A percentile compares a stretch with the other conserved stretches of the same genome.
phyloP scores from a whole-genome alignment of 2,329 filamentous ascomycete genomes.

The Trichoderma arundinaceum region DNA sequence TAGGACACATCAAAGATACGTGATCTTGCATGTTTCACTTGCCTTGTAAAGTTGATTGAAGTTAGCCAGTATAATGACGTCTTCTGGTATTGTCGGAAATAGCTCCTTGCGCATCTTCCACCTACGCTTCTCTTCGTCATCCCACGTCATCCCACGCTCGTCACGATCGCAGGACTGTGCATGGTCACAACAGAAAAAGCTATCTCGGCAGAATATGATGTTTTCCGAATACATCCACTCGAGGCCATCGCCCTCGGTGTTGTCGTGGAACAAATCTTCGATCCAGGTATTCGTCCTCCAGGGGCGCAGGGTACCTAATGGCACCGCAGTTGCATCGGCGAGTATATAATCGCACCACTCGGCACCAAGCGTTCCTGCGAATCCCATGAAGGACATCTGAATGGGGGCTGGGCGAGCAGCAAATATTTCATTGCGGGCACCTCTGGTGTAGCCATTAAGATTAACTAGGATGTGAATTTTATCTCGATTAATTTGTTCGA shows the following conservation, averaged over 20 bases:
- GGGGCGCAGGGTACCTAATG: conserved; percentile 78
- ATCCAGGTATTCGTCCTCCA: conserved; percentile 76
- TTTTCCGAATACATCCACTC: conserved; percentile 97
- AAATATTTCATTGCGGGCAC: conserved; percentile 96
- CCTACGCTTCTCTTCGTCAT: conserved; percentile 77
- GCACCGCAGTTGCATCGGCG: conserved; percentile 86
- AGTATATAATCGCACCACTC: conserved; percentile 99
- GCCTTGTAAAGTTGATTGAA: conserved; percentile 99
- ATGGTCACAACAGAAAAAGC: conserved; percentile 98
- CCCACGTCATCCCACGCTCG: conserved; percentile 75
- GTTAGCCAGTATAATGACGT: conserved; percentile 90
- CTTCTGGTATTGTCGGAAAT: conserved; percentile 81
- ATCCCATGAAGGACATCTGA: conserved; percentile 99
- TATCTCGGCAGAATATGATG: conserved; percentile 90
- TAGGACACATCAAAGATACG: neutral
- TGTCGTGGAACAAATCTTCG: conserved; percentile 69
- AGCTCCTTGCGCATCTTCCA: conserved; percentile 94
- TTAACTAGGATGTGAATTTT: conserved; percentile 95
- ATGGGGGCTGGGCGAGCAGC: conserved; percentile 92
- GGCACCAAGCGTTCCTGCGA: conserved; percentile 91
- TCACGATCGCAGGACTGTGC: conserved; percentile 81
- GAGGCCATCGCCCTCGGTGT: conserved; percentile 71
- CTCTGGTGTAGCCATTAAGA: conserved; percentile 96
- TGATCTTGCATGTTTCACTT: conserved; percentile 39
- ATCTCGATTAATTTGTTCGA: conserved; percentile 85